A percentile compares a stretch with the other conserved stretches of the same genome.
These are phyloP conservation scores for Solanum hybrid DNA, from an alignment of 305 asterid genomes.

Conservation along the genomic window DNA sequence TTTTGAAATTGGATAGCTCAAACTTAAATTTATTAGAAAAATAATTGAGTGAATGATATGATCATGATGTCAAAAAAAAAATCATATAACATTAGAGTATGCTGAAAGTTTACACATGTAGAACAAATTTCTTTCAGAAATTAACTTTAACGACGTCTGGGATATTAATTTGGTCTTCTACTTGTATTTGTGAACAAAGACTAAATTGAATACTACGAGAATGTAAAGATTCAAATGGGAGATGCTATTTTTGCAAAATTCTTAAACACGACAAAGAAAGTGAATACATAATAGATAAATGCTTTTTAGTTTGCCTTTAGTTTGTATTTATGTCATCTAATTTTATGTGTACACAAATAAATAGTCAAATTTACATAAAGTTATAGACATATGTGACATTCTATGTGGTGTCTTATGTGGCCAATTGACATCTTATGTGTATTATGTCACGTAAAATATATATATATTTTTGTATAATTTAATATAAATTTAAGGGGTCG, in stretches of 20 bases:
- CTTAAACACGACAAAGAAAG: not conserved
- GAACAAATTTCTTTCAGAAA: too few species aligned
- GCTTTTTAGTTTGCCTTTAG: not conserved
- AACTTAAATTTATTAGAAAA: not conserved
- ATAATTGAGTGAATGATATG: too few species aligned
- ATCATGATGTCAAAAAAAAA: not conserved
- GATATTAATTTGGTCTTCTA: not conserved
- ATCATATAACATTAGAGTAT: not conserved
- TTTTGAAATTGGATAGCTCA: not conserved
- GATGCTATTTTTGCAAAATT: not conserved
- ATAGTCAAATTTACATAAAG: too few species aligned
- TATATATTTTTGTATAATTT: too few species aligned
- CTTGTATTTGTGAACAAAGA: not conserved
- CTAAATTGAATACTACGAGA: not conserved
- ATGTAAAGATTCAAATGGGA: not conserved
- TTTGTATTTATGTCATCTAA: too few species aligned
- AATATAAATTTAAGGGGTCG: too few species aligned
- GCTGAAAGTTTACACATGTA: not conserved
- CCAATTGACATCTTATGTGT: too few species aligned
- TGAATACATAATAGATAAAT: not conserved
- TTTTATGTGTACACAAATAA: not conserved
- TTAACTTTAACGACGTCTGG: too few species aligned
- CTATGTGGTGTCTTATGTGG: not conserved
- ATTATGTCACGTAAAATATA: not conserved
- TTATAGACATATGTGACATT: not conserved